phyloP scores from a whole-genome alignment of 2,329 filamentous ascomycete genomes.

The Plectosphaerella sp. region DNA sequence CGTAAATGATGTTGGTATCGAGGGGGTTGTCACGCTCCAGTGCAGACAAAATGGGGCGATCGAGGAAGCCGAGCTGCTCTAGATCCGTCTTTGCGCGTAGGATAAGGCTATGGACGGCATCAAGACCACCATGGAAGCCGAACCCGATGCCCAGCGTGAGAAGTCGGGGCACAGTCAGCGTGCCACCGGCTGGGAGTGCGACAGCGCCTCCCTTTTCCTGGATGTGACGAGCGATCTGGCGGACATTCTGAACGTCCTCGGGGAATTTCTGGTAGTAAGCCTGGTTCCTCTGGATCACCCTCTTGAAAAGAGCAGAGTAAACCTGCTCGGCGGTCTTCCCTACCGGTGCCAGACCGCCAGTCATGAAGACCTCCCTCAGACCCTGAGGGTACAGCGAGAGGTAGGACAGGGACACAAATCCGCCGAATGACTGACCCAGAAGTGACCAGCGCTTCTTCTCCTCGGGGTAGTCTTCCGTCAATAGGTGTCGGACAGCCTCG shows the following conservation, averaged over 20 bases:
- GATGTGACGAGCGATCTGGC: conserved; percentile 62
- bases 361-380: conserved; percentile 76
- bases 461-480: conserved; percentile 65
- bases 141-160: conserved; percentile 74
- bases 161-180: conserved; percentile 68
- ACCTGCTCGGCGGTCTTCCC: conserved; percentile 68
- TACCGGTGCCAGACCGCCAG: conserved; percentile 78
- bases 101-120: conserved; percentile 69
- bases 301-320: conserved; percentile 67
- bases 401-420: conserved; percentile 81
- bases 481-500: conserved; percentile 73
- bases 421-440: conserved; percentile 89
- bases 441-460: conserved; percentile 77
- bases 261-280: conserved; percentile 84
- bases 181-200: conserved; percentile 66
- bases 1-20: conserved; percentile 77
- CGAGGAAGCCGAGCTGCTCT: conserved; percentile 70
- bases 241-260: conserved; percentile 67
- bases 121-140: conserved; percentile 73
- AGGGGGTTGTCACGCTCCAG: conserved; percentile 66
- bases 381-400: conserved; percentile 75
- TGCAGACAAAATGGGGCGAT: conserved; percentile 61
- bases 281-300: conserved; percentile 66
- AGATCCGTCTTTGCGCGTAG: conserved; percentile 69
- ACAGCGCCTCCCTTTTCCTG: conserved; percentile 50